Evolutionary conservation across 805 yeast species (phyloP).

Genomic region (Ogataea trehalophila): DNA sequence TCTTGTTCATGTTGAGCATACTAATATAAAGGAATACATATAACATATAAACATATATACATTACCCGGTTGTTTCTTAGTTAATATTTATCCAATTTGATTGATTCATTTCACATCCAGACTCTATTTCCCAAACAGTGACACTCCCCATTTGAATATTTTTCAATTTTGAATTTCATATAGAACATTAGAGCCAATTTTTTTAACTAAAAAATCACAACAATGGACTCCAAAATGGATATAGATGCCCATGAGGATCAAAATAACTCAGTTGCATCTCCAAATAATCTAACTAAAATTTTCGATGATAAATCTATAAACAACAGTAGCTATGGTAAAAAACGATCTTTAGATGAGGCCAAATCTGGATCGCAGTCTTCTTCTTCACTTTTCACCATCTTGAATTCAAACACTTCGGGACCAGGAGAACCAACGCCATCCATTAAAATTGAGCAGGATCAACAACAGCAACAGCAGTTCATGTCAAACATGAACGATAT

Average conservation of each 20-base stretch:
- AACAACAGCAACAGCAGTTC: too few species aligned
- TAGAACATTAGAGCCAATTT: too few species aligned
- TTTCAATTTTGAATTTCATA: too few species aligned
- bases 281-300: not conserved
- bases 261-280: not conserved
- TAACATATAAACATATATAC: too few species aligned
- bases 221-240: conserved; percentile 17
- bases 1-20: too few species aligned
- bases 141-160: too few species aligned
- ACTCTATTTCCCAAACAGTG: too few species aligned
- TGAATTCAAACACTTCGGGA: not conserved
- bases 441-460: not conserved
- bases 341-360: not conserved
- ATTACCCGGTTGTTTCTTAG: too few species aligned
- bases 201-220: not conserved
- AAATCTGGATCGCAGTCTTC: not conserved
- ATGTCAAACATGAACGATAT: not conserved
- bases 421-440: not conserved
- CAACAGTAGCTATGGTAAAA: not conserved
- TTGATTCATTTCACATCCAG: too few species aligned
- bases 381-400: not conserved
- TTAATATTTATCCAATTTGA: too few species aligned
- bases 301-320: too few species aligned
- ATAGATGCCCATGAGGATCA: conserved; percentile 5
- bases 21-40: too few species aligned